Evolutionary conservation across 495 filamentous ascomycete species (phyloP).

Genomic region (Parathielavia appendiculata): DNA sequence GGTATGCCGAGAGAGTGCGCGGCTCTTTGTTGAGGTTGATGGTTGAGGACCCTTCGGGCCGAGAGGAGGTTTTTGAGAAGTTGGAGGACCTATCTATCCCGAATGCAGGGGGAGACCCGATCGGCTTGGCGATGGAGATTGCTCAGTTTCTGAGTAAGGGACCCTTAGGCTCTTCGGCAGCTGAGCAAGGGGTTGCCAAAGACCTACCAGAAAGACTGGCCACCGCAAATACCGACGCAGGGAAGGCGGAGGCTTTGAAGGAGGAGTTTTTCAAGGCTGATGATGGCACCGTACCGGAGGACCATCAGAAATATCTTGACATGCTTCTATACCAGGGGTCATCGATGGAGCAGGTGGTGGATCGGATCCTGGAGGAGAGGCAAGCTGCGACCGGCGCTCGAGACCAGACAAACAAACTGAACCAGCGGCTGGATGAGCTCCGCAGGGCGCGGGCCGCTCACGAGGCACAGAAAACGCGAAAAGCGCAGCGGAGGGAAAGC

Average conservation of each 20-base stretch:
- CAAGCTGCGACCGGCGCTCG: conserved; percentile 29
- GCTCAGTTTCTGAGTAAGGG: conserved; percentile 23
- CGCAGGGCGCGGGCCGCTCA: conserved; percentile 40
- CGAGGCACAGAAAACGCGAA: conserved; percentile 37
- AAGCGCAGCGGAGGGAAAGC: conserved; percentile 27
- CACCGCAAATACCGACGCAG: conserved; percentile 17
- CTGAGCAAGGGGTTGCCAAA: conserved; percentile 1
- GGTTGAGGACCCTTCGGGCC: conserved; percentile 25
- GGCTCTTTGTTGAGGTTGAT: conserved; percentile 30
- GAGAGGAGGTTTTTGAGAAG: conserved; percentile 24
- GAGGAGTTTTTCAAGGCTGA: conserved; percentile 34
- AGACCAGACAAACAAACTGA: conserved; percentile 34
- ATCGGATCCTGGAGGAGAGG: conserved; percentile 34
- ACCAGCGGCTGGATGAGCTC: conserved; percentile 39
- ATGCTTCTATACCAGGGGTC: conserved; percentile 31
- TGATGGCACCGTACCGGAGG: conserved; percentile 19
- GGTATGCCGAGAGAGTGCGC: conserved; percentile 39
- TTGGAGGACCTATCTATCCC: conserved; percentile 21
- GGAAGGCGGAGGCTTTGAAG: conserved; percentile 28
- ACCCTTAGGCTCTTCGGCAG: background rate
- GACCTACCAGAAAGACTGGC: conserved; percentile 23
- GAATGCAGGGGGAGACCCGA: conserved; percentile 1
- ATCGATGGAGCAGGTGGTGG: conserved; percentile 37
- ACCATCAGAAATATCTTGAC: conserved; percentile 37
- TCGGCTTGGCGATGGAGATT: conserved; percentile 20